phyloP scores from a whole-genome alignment of 345 rosid genomes.

The Raphanus sativus region DNA sequence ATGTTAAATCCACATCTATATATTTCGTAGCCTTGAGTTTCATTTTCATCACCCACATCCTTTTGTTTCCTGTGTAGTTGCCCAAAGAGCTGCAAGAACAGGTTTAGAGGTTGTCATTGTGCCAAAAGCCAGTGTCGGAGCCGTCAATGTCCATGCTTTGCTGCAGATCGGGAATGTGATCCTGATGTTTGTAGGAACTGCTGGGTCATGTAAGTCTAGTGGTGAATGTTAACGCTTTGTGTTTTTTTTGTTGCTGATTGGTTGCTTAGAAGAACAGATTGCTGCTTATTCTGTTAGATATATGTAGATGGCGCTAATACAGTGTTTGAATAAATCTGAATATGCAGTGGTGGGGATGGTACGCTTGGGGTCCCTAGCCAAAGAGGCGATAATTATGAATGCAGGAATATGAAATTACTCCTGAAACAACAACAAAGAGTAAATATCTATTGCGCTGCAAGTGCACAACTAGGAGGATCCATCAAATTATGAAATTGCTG shows the following conservation, averaged over 20 bases:
- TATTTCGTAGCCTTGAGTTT: conserved; percentile 1
- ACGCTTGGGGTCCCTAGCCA: conserved; percentile 86
- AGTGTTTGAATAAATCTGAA: conserved; percentile 4
- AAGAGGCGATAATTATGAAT: conserved; percentile 98
- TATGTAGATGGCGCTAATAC: not conserved
- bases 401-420: conserved; percentile 98
- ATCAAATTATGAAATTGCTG: conserved; percentile 4
- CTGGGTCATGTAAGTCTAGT: conserved; percentile 85
- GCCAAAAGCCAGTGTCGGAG: conserved; percentile 99
- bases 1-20: conserved; percentile 24
- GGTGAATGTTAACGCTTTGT: conserved; percentile 12
- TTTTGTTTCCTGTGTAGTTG: conserved; percentile 54
- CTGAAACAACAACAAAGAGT: conserved; percentile 99
- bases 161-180: conserved; percentile 99
- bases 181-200: conserved; percentile 99
- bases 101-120: conserved; percentile 99
- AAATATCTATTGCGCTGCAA: conserved; percentile 1
- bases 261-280: not conserved
- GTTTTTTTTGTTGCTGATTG: not conserved
- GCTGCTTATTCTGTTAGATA: not conserved
- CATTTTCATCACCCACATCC: conserved; percentile 19
- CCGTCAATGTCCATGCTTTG: conserved; percentile 99
- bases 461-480: not conserved
- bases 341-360: conserved; percentile 93
- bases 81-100: conserved; percentile 93